Evolutionary conservation across 352 stramenopile species (phyloP).

Genomic region (Phytophthora melonis): DNA sequence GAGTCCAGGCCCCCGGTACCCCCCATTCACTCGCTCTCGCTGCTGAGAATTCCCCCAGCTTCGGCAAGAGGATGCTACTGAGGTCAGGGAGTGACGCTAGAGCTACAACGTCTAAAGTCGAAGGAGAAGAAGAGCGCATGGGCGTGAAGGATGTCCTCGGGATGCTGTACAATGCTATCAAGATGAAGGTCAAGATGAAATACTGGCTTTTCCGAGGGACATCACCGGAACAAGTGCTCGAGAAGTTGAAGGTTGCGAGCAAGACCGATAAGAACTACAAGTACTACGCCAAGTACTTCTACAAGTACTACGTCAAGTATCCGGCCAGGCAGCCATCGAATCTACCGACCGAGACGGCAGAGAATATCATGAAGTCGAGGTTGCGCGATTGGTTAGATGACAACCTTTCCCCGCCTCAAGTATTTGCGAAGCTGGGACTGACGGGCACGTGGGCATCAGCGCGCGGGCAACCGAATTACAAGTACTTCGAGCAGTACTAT

Average conservation of each 20-base stretch:
- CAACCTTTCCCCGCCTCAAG: constrained; percentile 18
- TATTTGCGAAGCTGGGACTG: constrained; percentile 22
- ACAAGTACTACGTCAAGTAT: constrained; percentile 31
- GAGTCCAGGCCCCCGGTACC: not conserved
- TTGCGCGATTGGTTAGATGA: constrained; percentile 14
- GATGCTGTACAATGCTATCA: constrained; percentile 10
- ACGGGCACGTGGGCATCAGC: constrained; percentile 14
- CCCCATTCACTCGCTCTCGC: not conserved
- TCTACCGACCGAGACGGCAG: constrained; percentile 1
- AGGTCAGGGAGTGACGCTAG: not conserved
- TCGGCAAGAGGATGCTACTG: not conserved
- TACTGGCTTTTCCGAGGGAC: constrained; percentile 11
- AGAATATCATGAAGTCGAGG: constrained; percentile 24
- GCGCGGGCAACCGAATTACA: constrained; percentile 7
- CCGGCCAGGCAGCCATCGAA: constrained; percentile 8
- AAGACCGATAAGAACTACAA: constrained; percentile 27
- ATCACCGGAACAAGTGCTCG: constrained; percentile 11
- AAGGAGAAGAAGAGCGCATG: constrained; percentile 6
- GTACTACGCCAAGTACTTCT: constrained; percentile 36
- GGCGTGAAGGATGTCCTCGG: not conserved
- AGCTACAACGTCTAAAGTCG: too few relatives aligned
- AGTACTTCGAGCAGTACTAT: constrained; percentile 21
- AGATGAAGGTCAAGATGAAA: constrained; percentile 21
- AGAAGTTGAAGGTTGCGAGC: constrained; percentile 24
- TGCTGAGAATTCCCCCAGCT: not conserved